Base-by-base conservation (phyloP, 1,139 yeast genomes). In the Candida anutae region DNA sequence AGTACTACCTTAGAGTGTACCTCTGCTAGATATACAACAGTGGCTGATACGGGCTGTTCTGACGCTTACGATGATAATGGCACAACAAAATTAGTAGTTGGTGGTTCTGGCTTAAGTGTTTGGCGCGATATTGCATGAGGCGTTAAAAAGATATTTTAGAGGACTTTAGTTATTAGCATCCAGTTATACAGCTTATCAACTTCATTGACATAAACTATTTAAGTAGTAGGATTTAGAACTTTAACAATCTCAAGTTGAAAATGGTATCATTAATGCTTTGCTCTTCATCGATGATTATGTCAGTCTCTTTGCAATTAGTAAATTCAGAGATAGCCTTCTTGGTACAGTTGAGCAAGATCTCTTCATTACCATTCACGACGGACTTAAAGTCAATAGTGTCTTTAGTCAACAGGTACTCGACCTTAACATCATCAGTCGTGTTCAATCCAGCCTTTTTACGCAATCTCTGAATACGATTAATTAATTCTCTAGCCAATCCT, bases 361-460 rank as follows among this genome's bases (percentile, higher is more conserved):
- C 84, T 29, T 64, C 59, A 55, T 88, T 88, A 29, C 66, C 65
- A 31, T 61, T 53, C 35, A 93, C 65, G 34, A 85, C 74, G n/a
- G 59, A 55, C 30, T 67, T 76, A 34, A 93, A 74, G 28, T 73
- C 73, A 43, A 81, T 71, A 34, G 83, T 75, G 47, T 88, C 95
- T 43, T 75, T 73, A 36, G 66, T 50, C 40, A 88, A 55, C 38
- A 74, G 62, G 58, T 84, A 84, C 59, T 88, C 87, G 38, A 93
- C 95, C 42, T 74, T 62, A 29, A 93, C 93, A 45, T 93, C 98
- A 51, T 93, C 98, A 24, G 97, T 88, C 35, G 94, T 88, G 48
- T 82, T 84, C 49, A 93, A 69, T 23, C 95, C 95, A 38, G 85
- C 88, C 71, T 88, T 87, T 78, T 93, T 93, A 62, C 99, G 83